phyloP scores from a whole-genome alignment of 1,284 basidiomycete genomes.

The Puccinia brachypodii region DNA sequence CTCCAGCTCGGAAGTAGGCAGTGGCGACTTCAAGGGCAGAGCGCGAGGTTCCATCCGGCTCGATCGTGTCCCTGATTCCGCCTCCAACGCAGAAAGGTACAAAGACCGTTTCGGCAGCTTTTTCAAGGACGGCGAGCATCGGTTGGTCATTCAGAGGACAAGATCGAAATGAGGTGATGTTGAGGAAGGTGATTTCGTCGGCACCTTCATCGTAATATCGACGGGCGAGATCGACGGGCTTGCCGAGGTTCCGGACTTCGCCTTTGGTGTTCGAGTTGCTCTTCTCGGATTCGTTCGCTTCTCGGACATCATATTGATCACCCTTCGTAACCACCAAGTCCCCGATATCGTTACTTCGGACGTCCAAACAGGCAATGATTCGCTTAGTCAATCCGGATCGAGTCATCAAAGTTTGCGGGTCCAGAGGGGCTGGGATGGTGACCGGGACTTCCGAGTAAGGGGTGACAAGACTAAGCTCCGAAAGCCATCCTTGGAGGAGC shows the following conservation, averaged over 20 bases:
- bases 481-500: constrained; percentile 79
- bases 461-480: constrained; percentile 50
- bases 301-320: constrained; percentile 97
- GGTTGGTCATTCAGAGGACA: constrained; percentile 94
- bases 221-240: constrained; percentile 86
- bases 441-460: constrained; percentile 42
- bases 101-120: constrained; percentile 85
- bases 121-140: constrained; percentile 92
- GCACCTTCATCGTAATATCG: constrained; percentile 86
- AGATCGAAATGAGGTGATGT: constrained; percentile 98
- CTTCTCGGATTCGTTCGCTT: constrained; percentile 60
- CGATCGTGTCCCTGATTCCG: constrained; percentile 92
- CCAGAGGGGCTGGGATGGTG: background rate
- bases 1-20: constrained; percentile 93
- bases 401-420: constrained; percentile 54
- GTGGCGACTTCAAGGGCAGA: constrained; percentile 91
- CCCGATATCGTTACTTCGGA: constrained; percentile 87
- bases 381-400: constrained; percentile 78
- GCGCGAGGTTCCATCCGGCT: constrained; percentile 87
- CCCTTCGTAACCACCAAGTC: constrained; percentile 99
- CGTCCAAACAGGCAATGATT: constrained; percentile 96
- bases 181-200: constrained; percentile 95
- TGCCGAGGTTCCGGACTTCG: constrained; percentile 93
- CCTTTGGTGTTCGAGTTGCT: constrained; percentile 60
- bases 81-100: constrained; percentile 99